phyloP scores from a whole-genome alignment of 148 eudicot genomes.

The Diospyros lotus region DNA sequence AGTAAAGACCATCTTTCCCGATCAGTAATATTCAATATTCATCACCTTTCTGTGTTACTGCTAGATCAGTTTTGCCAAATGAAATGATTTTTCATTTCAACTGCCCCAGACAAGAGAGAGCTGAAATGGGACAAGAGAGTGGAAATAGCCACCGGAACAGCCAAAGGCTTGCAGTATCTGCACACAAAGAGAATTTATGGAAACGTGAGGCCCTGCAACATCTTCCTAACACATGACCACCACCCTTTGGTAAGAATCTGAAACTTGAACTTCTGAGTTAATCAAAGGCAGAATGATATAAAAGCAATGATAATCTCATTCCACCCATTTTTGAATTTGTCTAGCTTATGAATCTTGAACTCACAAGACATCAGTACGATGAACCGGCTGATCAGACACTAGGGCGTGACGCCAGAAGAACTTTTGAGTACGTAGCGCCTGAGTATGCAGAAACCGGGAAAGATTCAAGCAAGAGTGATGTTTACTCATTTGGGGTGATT shows the following conservation, averaged over 20 bases:
- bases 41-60: no score
- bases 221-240: slow-evolving; percentile 42
- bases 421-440: slow-evolving; percentile 44
- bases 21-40: no score
- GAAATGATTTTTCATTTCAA: no score
- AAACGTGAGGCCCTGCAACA: slow-evolving; percentile 40
- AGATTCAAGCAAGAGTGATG: slow-evolving; percentile 37
- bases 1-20: slow-evolving; percentile 15
- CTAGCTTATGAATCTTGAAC: slow-evolving; percentile 26
- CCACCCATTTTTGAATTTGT: neutral
- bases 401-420: slow-evolving; percentile 22
- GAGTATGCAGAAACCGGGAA: slow-evolving; percentile 41
- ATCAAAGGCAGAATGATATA: no score
- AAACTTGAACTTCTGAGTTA: no score
- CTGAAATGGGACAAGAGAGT: slow-evolving; percentile 34
- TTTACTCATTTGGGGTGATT: slow-evolving; percentile 44
- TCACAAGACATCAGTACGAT: slow-evolving; percentile 20
- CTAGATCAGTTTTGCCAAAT: no score
- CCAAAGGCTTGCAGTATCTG: slow-evolving; percentile 35
- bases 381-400: slow-evolving; percentile 6
- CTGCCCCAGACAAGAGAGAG: no score
- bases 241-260: slow-evolving; percentile 28
- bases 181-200: slow-evolving; percentile 35
- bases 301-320: neutral
- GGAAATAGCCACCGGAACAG: slow-evolving; percentile 40